Base-by-base conservation (phyloP, 306 rosid species). In the Acmispon strigosus region DNA sequence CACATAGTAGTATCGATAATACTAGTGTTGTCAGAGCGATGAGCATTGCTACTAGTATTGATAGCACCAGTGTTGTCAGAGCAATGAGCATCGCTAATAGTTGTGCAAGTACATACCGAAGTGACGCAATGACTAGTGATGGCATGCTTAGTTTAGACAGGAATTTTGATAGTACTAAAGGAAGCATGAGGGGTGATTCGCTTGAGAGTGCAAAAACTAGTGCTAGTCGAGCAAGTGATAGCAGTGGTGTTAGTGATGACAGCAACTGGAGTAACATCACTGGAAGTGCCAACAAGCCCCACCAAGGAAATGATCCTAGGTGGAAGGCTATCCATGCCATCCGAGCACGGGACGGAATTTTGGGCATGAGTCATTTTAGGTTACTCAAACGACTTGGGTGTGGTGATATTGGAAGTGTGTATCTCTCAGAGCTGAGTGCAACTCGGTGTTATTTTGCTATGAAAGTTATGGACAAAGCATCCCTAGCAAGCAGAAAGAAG, bases 391-490 rank as follows among this genome's bases (percentile, higher is more conserved):
- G 96, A 43, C 96, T 92, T 73, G 98, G 98, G 58, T 92, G 98
- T 71, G 96, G 98, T 11, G 98, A 92, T 74, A 92, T 92, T 55
- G 98, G 98, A 50, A 90, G 98, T 55, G 98, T 92, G 15, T 92
- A 92, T 85, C 96, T 92, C 66, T 92, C 98, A 7, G 98, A 92
- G 73, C 83, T 92, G 78, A 92, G 98, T 74, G 96, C 90, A 36
- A 92, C 98, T 39, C 87, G 90, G 52, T 92, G 98, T 70, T 85
- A 76, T 69, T 92, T 92, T 47, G 98, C 98, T 6, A 90, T 92
- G 96, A 92, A 92, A 82, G 96, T 92, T 43, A 92, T 92, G 98
- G 98, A 90, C 85, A 92, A 92, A 78, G 91, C 92, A 70, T 92
- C 98, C 47, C 83, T 92, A 42, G 96, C 96, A 22, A 85, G 84